These are phyloP conservation scores for Cutaneotrichosporon cavernicola DNA, from an alignment of 1,284 basidiomycete genomes.

Conservation along the genomic window DNA sequence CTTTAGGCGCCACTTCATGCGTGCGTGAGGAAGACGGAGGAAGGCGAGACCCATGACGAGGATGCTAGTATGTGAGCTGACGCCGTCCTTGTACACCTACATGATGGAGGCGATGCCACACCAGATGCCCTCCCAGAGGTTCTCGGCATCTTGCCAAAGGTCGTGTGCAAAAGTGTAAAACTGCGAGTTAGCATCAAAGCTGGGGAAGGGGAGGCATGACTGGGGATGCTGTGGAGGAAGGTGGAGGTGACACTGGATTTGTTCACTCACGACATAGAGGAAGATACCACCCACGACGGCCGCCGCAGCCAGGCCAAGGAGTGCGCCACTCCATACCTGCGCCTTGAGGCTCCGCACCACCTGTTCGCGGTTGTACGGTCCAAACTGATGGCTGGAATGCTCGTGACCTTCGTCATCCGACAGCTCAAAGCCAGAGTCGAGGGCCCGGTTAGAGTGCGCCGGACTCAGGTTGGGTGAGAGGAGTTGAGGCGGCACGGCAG, in stretches of 20 bases:
- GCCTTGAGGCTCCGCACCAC: conserved; percentile 34
- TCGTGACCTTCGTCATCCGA: conserved; percentile 17
- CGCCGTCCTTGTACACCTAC: conserved; percentile 21
- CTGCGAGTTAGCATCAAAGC: conserved; percentile 24
- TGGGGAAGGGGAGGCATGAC: neutral
- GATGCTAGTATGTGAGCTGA: conserved; percentile 25
- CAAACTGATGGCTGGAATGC: neutral
- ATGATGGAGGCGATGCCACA: conserved; percentile 63
- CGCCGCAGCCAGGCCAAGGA: conserved; percentile 67
- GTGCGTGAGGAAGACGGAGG: conserved; percentile 71
- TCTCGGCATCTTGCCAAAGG: conserved; percentile 65
- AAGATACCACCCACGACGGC: conserved; percentile 61
- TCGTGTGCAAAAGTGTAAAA: conserved; percentile 56
- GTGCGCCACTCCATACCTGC: conserved; percentile 74
- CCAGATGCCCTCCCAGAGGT: conserved; percentile 65
- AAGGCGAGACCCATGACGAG: conserved; percentile 69
- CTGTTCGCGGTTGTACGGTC: conserved; percentile 16
- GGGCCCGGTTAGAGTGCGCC: conserved; percentile 4
- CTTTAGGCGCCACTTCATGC: conserved; percentile 82
- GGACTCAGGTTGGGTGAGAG: conserved; percentile 18
- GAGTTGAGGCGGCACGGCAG: conserved; percentile 22
- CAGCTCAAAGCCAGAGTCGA: conserved; percentile 18
- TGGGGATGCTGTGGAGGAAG: neutral
- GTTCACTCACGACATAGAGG: conserved; percentile 50
- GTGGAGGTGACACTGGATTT: neutral